These are phyloP conservation scores for Russula sp. DNA, from an alignment of 768 basidiomycete species.

Conservation along the genomic window DNA sequence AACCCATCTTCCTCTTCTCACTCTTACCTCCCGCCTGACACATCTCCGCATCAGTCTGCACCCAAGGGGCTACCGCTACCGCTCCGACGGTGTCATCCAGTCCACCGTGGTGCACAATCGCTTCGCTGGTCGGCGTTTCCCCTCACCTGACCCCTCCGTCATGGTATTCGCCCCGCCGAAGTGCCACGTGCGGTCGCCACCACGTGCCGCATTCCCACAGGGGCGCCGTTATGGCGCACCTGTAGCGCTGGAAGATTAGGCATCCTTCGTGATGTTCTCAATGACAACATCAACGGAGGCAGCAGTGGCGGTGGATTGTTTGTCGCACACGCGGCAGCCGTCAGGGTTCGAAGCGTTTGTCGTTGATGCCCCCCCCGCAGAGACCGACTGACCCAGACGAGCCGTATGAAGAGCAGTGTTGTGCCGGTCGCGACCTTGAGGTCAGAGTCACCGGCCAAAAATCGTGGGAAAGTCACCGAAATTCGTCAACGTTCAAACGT, in stretches of 20 bases:
- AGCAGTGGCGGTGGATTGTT: background rate
- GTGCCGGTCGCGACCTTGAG: too few relatives aligned
- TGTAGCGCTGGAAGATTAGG: background rate
- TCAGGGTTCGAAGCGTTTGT: background rate
- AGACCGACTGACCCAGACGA: background rate
- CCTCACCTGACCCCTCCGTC: background rate
- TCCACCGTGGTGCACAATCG: background rate
- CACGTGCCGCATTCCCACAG: background rate
- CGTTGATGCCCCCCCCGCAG: background rate
- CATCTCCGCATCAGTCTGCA: too few relatives aligned
- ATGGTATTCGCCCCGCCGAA: background rate
- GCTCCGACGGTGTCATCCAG: background rate
- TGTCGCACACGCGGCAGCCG: too few relatives aligned
- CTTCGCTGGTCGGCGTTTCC: slow-evolving; percentile 27
- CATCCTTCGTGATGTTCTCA: background rate
- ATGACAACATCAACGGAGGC: background rate
- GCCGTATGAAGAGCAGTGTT: background rate
- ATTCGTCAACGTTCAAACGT: too few relatives aligned
- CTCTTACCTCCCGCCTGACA: background rate
- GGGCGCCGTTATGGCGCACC: background rate
- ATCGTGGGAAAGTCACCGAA: too few relatives aligned
- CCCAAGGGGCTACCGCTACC: background rate
- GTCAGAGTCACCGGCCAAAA: too few relatives aligned
- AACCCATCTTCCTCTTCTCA: too few relatives aligned
- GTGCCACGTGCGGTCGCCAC: background rate